A percentile compares a stretch with the other conserved stretches of the same genome.
Evolutionary conservation across 2,329 filamentous ascomycete species (phyloP).

Genomic region (Trichoderma afroharzianum): DNA sequence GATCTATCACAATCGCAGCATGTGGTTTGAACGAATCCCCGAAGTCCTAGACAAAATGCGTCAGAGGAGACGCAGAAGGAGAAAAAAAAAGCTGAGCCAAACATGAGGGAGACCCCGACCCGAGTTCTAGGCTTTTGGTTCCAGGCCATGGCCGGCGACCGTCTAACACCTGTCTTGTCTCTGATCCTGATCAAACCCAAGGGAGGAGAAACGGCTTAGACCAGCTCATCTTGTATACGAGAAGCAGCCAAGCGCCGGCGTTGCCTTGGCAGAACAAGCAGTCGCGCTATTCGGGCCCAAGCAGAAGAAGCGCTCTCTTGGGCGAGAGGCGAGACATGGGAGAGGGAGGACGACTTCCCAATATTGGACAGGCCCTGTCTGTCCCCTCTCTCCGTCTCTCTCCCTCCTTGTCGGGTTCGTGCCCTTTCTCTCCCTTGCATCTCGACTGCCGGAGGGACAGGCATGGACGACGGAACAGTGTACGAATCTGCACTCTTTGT

Average conservation of each 20-base stretch:
- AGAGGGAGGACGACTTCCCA: background rate
- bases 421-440: slow-evolving; percentile 6
- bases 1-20: slow-evolving; percentile 16
- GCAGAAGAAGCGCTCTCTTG: background rate
- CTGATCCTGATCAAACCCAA: background rate
- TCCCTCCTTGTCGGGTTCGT: background rate
- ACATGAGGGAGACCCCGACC: background rate
- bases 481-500: background rate
- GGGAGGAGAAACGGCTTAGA: background rate
- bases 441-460: background rate
- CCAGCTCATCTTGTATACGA: slow-evolving; percentile 1
- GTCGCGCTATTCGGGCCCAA: background rate
- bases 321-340: background rate
- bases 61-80: background rate
- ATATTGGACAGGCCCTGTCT: background rate
- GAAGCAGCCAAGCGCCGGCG: background rate
- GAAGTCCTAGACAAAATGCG: slow-evolving; percentile 3
- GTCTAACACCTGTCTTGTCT: background rate
- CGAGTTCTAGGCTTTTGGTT: background rate
- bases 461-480: background rate
- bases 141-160: background rate
- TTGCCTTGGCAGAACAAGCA: background rate
- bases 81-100: background rate
- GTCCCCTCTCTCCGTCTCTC: background rate
- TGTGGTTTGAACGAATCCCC: background rate